Evolutionary conservation across 768 basidiomycete genomes (phyloP).

Genomic region (Psilocybe azurescens): DNA sequence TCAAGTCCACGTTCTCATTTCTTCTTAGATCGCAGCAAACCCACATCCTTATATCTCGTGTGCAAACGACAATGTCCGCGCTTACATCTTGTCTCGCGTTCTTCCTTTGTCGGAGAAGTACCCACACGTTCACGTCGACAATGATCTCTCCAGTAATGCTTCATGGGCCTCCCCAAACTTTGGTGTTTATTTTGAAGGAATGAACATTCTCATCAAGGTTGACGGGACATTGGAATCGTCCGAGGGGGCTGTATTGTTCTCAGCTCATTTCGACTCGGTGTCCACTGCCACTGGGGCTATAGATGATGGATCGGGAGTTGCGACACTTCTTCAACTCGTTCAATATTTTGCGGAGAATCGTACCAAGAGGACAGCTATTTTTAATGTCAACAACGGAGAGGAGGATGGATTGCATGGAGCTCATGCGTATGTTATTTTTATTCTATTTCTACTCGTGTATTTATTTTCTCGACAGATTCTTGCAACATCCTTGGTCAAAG

Average conservation of each 20-base stretch:
- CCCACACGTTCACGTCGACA: slow-evolving; percentile 45
- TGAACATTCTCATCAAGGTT: slow-evolving; percentile 67
- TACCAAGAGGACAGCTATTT: slow-evolving; percentile 67
- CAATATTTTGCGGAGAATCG: slow-evolving; percentile 55
- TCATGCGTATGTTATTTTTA: slow-evolving; percentile 47
- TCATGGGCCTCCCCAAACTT: slow-evolving; percentile 43
- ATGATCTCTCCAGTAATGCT: slow-evolving; percentile 48
- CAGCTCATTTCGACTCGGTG: slow-evolving; percentile 85
- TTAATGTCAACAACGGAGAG: slow-evolving; percentile 89
- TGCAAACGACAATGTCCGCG: slow-evolving; percentile 71
- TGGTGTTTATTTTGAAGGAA: slow-evolving; percentile 65
- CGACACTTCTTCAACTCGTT: slow-evolving; percentile 68
- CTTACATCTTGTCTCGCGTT: slow-evolving; percentile 62
- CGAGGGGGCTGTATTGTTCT: slow-evolving; percentile 30
- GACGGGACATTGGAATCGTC: slow-evolving; percentile 24
- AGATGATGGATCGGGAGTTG: slow-evolving; percentile 80
- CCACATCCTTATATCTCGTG: slow-evolving; percentile 85
- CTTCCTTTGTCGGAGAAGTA: slow-evolving; percentile 46
- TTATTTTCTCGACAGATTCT: slow-evolving; percentile 48
- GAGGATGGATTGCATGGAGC: slow-evolving; percentile 81
- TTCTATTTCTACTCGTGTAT: background rate
- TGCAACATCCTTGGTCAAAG: slow-evolving; percentile 78
- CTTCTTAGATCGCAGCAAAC: slow-evolving; percentile 58
- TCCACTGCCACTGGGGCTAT: slow-evolving; percentile 77
- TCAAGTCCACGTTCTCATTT: background rate